Conservation (phyloP, 2,329 filamentous ascomycete genomes). For the Ophiostoma triangulosporum region DNA sequence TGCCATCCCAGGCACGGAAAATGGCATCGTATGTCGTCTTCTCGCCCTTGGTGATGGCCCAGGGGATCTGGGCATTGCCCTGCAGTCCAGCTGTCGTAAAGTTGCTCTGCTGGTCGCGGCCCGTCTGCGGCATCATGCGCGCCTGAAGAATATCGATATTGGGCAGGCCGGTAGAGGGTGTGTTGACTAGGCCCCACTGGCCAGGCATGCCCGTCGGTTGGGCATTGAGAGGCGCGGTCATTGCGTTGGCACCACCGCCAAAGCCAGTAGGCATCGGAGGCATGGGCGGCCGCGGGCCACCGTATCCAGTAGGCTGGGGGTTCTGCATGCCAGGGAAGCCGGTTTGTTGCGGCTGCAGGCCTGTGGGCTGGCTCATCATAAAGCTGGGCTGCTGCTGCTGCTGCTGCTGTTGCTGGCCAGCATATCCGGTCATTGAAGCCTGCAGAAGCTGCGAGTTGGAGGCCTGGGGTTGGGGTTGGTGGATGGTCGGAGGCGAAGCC, state of each 20-base stretch:
- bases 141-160: conserved; percentile 88
- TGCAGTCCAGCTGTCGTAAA: conserved; percentile 80
- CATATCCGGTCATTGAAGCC: conserved; percentile 57
- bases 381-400: conserved; percentile 41
- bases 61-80: conserved; percentile 90
- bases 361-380: conserved; percentile 39
- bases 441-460: conserved; percentile 56
- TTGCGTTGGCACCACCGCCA: conserved; percentile 46
- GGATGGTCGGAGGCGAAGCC: conserved; percentile 38
- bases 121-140: conserved; percentile 94
- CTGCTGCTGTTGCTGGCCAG: conserved; percentile 32
- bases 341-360: conserved; percentile 54
- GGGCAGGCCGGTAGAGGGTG: conserved; percentile 74
- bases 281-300: conserved; percentile 71
- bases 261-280: conserved; percentile 60
- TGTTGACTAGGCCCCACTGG: conserved; percentile 97
- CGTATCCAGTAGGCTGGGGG: conserved; percentile 66
- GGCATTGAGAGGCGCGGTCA: conserved; percentile 60
- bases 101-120: conserved; percentile 51
- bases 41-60: conserved; percentile 97
- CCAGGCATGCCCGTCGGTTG: conserved; percentile 88
- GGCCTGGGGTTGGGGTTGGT: conserved; percentile 60
- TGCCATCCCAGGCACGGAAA: conserved; percentile 92
- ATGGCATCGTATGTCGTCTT: conserved; percentile 93
- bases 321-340: conserved; percentile 51